Conservation (phyloP, 345 rosid genomes). For the Dovyalis caffra region DNA sequence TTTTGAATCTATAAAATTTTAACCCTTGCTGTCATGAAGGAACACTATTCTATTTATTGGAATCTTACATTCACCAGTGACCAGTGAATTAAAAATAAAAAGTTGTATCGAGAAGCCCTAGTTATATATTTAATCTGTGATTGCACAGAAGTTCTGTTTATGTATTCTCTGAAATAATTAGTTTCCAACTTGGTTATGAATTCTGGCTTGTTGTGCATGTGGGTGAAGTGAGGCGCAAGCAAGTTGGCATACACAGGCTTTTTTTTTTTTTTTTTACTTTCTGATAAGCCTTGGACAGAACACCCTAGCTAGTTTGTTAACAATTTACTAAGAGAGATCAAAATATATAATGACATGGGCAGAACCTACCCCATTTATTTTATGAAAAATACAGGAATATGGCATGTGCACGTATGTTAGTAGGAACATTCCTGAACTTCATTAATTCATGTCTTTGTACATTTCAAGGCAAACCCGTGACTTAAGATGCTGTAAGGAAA, state of each 20-base stretch:
- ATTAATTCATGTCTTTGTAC: not conserved
- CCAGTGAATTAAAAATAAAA: not conserved
- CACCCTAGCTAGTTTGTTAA: too few relatives aligned
- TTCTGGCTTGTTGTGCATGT: too few relatives aligned
- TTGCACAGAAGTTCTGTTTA: not conserved
- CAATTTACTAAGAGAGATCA: too few relatives aligned
- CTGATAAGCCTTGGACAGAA: too few relatives aligned
- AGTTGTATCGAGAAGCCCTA: not conserved
- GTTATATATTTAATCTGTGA: not conserved
- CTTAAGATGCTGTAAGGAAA: not conserved
- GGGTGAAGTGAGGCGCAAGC: too few relatives aligned
- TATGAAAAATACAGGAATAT: not conserved
- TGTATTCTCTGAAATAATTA: not conserved
- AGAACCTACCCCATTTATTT: not conserved
- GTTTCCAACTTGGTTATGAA: not conserved
- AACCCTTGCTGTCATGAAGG: not conserved
- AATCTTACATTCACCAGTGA: not conserved
- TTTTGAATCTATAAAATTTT: not conserved
- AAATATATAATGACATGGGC: too few relatives aligned
- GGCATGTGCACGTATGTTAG: not conserved
- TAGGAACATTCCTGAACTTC: conserved; percentile 10
- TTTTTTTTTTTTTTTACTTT: too few relatives aligned
- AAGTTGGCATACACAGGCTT: too few relatives aligned
- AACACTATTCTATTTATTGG: not conserved
- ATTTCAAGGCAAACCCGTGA: conserved; percentile 27